These are phyloP conservation scores for Neopestalotiopsis sp. DNA, from an alignment of 2,329 filamentous ascomycete genomes.

Conservation along the genomic window DNA sequence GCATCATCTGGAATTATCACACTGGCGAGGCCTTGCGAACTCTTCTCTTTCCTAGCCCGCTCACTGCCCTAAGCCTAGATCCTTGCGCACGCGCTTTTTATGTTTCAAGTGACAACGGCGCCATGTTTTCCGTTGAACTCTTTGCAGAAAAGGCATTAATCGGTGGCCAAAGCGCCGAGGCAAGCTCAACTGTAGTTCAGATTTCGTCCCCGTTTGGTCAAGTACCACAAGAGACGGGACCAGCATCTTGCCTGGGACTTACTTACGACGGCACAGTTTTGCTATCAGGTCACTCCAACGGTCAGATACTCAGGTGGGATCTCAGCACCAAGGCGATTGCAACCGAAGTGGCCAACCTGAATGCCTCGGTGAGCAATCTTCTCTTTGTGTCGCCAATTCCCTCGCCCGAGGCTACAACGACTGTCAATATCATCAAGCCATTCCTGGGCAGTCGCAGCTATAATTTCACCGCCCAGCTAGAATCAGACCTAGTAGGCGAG, in stretches of 20 bases:
- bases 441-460: conserved; percentile 70
- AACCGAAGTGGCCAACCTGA: conserved; percentile 72
- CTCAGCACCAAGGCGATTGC: conserved; percentile 72
- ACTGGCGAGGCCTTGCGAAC: conserved; percentile 80
- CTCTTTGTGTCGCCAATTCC: conserved; percentile 69
- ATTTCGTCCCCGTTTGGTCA: conserved; percentile 58
- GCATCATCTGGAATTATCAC: conserved; percentile 91
- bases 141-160: conserved; percentile 61
- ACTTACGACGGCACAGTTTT: conserved; percentile 84
- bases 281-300: conserved; percentile 80
- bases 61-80: conserved; percentile 77
- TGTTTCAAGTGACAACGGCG: conserved; percentile 79
- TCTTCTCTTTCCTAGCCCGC: conserved; percentile 76
- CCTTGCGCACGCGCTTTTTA: conserved; percentile 84
- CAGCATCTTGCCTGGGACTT: conserved; percentile 70
- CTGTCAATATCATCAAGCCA: conserved; percentile 78
- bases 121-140: conserved; percentile 80
- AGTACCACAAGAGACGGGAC: conserved; percentile 67
- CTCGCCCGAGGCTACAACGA: conserved; percentile 53
- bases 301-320: conserved; percentile 83
- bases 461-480: conserved; percentile 69
- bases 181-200: conserved; percentile 63
- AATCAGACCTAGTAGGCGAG: conserved; percentile 42
- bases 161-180: conserved; percentile 53
- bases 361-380: conserved; percentile 83